Base-by-base conservation (phyloP, 768 basidiomycete species). In the Suillus luteus region DNA sequence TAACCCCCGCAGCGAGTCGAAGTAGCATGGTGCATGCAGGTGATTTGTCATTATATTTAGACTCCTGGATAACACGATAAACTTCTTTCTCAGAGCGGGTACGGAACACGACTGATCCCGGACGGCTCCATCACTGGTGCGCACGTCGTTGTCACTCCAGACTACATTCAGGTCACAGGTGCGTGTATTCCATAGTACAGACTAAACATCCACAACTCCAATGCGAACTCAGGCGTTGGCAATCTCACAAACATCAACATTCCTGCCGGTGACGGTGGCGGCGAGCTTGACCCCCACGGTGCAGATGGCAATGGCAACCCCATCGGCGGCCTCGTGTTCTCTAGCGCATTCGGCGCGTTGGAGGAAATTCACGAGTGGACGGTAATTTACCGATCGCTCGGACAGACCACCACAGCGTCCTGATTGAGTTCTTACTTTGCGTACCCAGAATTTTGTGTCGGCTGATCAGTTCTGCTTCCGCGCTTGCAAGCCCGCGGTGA, bases 331-430 rank as follows among this genome's bases (percentile, higher is more conserved):
- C 80, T 91, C 49, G 86, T 93, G n/a, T 91, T 91, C 73, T 88
- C 89, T 24, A 82, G 63, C 64, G 88, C 86, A n/a, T 91, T 88
- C 74, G 87, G 85, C 24, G 75, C 78, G 55, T 66, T 85, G 4
- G 66, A 83, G 67, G 82, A 91, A 69, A 78, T 90, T 46, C 81
- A 86, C 67, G 87, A 92, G 71, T 93, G 92, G 92, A 91, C 88
- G 55, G 85, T 83, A 75, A 70, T 73, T 65, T 19, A 59, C n/a
- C 67, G 75, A 51, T 43, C 33, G 40, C 40, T 58, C 57, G 40
- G 48, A 67, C 51, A 41, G 59, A 61, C 65, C 43, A 43, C 55
- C 44, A 31, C 38, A 11, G 43, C 35, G 31, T 67, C 24, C 48
- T 64, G 40, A 46, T 43, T 10, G 31, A 54, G n/a, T 57, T 67